Percentiles rank a stretch among this genome's conserved stretches.
These are phyloP conservation scores for Claviceps purpurea DNA, from an alignment of 2,329 filamentous ascomycete species.

Conservation along the genomic window DNA sequence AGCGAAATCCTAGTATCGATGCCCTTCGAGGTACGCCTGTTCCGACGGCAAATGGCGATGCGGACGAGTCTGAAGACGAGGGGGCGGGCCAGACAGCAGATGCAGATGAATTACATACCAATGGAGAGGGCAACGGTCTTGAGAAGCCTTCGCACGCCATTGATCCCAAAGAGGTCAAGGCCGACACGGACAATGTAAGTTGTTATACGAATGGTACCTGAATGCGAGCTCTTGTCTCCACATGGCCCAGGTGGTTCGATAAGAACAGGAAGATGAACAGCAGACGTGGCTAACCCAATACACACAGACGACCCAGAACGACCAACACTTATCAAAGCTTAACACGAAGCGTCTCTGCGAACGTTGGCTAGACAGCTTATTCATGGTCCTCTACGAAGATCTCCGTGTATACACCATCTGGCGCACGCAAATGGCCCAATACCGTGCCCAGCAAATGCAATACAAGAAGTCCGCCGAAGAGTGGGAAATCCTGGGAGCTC, in stretches of 20 bases:
- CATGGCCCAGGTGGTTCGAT: no score
- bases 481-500: constrained; percentile 91
- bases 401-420: constrained; percentile 97
- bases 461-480: constrained; percentile 96
- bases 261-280: not conserved
- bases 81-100: constrained; percentile 18
- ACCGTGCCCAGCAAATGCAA: constrained; percentile 79
- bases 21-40: constrained; percentile 60
- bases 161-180: constrained; percentile 63
- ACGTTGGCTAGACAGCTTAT: constrained; percentile 94
- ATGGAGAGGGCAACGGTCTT: constrained; percentile 31
- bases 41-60: constrained; percentile 35
- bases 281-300: not conserved
- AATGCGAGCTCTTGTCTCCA: no score
- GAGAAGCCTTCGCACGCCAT: constrained; percentile 73
- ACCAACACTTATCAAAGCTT: constrained; percentile 73
- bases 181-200: constrained; percentile 56
- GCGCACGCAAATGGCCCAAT: constrained; percentile 96
- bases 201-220: not conserved
- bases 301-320: constrained; percentile 44
- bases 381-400: constrained; percentile 98
- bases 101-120: constrained; percentile 20
- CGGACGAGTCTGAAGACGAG: constrained; percentile 21
- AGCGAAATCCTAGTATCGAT: constrained; percentile 67
- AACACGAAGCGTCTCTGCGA: constrained; percentile 97